A percentile compares a stretch with the other conserved stretches of the same genome.
Conservation (phyloP, 1,284 basidiomycete species). For the Mycena citricolor region DNA sequence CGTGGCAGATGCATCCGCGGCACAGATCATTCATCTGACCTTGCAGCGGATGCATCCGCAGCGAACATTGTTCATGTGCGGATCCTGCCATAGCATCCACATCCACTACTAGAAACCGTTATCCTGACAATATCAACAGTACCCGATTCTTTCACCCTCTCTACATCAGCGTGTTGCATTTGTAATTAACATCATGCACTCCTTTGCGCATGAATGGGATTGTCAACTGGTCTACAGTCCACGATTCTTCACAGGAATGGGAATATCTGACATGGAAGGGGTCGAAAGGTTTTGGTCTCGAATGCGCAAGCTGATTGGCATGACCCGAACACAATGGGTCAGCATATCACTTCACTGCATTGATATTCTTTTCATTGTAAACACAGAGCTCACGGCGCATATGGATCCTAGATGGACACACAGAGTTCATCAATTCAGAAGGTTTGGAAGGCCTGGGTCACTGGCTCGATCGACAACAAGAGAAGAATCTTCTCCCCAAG, state of each 20-base stretch:
- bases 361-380: background rate
- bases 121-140: conserved; percentile 24
- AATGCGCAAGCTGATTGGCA: conserved; percentile 31
- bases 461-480: conserved; percentile 23
- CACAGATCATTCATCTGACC: too few species aligned
- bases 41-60: too few species aligned
- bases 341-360: conserved; percentile 19
- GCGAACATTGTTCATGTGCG: too few species aligned
- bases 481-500: conserved; percentile 2
- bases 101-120: too few species aligned
- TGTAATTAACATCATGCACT: conserved; percentile 39
- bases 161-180: conserved; percentile 29
- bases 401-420: conserved; percentile 32
- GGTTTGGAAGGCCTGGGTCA: conserved; percentile 22
- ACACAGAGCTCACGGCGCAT: conserved; percentile 25
- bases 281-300: conserved; percentile 38
- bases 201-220: conserved; percentile 41
- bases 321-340: conserved; percentile 32
- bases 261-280: conserved; percentile 38
- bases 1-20: too few species aligned
- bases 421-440: conserved; percentile 21
- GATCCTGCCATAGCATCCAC: too few species aligned
- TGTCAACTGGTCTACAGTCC: conserved; percentile 41
- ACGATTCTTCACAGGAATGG: conserved; percentile 29
- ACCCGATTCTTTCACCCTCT: conserved; percentile 28